Conservation (phyloP, 495 filamentous ascomycete species). For the Penicillium parvum region DNA sequence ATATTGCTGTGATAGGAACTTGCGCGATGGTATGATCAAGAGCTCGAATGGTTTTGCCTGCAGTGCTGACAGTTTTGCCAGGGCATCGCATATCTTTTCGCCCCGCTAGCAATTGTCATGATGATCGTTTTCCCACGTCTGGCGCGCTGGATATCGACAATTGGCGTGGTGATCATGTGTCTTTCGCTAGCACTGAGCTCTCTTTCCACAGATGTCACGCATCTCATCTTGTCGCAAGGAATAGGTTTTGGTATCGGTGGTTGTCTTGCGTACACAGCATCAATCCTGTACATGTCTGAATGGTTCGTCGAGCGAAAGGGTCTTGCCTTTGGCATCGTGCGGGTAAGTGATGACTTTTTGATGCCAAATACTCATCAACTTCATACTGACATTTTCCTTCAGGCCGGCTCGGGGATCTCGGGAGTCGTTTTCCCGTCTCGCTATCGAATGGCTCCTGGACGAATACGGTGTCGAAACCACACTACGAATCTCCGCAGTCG, state of each 20-base stretch:
- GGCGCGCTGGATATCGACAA: constrained; percentile 29
- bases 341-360: constrained; percentile 17
- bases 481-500: constrained; percentile 41
- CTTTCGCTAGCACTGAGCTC: constrained; percentile 39
- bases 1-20: constrained; percentile 45
- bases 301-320: constrained; percentile 49
- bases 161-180: constrained; percentile 41
- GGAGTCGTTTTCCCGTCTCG: constrained; percentile 44
- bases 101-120: constrained; percentile 34
- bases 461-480: constrained; percentile 49
- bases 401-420: constrained; percentile 36
- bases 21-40: constrained; percentile 32
- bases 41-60: not conserved
- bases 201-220: constrained; percentile 38
- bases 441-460: constrained; percentile 45
- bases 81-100: constrained; percentile 49
- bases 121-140: constrained; percentile 24
- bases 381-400: constrained; percentile 1
- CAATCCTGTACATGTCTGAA: constrained; percentile 46
- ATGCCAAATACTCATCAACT: not conserved
- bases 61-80: not conserved
- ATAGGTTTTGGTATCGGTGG: constrained; percentile 44
- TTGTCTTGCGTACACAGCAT: constrained; percentile 41
- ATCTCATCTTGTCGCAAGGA: constrained; percentile 48
- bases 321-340: constrained; percentile 46